Conservation (phyloP, 495 filamentous ascomycete genomes). For the Aeminium ludgeri region DNA sequence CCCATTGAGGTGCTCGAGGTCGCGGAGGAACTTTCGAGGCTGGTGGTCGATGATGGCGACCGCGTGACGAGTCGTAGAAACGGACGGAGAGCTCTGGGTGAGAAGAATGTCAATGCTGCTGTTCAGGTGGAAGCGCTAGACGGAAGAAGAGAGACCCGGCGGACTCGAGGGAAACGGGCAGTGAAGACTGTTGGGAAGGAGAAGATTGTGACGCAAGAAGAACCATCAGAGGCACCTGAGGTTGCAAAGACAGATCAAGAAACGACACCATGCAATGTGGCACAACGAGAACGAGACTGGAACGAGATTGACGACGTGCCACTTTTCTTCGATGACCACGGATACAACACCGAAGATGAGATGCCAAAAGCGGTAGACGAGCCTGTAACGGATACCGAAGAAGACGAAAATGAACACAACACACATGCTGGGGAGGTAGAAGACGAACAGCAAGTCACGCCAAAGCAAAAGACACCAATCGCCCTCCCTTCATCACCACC, state of each 20-base stretch:
- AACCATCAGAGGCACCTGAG: not conserved
- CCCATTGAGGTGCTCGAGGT: not conserved
- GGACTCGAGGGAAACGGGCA: not conserved
- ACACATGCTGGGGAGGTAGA: no score
- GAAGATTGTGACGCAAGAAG: not conserved
- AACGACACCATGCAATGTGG: not conserved
- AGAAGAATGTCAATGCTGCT: constrained; percentile 5
- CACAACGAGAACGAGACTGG: not conserved
- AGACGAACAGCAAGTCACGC: no score
- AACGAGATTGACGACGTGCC: not conserved
- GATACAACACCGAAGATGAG: constrained; percentile 1
- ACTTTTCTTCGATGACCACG: not conserved
- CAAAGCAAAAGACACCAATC: no score
- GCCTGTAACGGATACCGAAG: not conserved
- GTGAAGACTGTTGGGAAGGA: constrained; percentile 2
- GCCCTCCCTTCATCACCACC: not conserved
- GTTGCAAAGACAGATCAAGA: not conserved
- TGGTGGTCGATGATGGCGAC: not conserved
- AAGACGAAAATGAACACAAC: not conserved
- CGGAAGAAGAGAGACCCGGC: not conserved
- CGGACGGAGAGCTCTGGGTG: constrained; percentile 2
- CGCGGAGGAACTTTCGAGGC: not conserved
- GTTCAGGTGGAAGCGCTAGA: not conserved
- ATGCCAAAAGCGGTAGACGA: not conserved
- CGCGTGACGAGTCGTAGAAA: not conserved